Conservation (phyloP, 352 stramenopile species). For the Discostella stelligera region DNA sequence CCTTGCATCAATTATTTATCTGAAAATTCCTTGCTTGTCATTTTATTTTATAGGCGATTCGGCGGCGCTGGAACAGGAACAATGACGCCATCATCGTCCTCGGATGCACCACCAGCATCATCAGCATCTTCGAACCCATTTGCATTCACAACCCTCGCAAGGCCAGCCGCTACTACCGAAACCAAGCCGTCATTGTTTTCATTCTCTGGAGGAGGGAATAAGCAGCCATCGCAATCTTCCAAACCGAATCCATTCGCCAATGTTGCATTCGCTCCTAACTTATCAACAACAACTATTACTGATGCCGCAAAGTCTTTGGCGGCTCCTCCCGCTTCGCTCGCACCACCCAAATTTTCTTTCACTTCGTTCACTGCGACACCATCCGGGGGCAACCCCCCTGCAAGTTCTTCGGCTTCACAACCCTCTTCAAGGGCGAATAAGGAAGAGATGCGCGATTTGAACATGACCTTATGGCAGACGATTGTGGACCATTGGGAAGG, state of each 20-base stretch:
- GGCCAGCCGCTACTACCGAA: slow-evolving; percentile 2
- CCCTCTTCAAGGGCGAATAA: neutral
- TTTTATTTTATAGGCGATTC: neutral
- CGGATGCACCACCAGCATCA: neutral
- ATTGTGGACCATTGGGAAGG: slow-evolving; percentile 25
- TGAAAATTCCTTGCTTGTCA: too few species aligned
- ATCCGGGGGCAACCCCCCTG: neutral
- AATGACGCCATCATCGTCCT: neutral
- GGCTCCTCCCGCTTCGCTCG: neutral
- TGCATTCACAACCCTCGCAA: slow-evolving; percentile 13
- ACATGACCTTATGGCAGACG: slow-evolving; percentile 6
- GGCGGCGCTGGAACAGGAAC: slow-evolving; percentile 2
- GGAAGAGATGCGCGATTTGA: slow-evolving; percentile 13
- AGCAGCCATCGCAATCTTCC: neutral
- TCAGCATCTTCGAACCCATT: slow-evolving; percentile 12
- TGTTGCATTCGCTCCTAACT: slow-evolving; percentile 27
- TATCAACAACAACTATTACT: slow-evolving; percentile 1
- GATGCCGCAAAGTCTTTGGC: neutral
- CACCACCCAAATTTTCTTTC: slow-evolving; percentile 8
- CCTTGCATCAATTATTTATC: too few species aligned
- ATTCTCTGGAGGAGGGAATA: neutral
- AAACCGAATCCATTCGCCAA: slow-evolving; percentile 45
- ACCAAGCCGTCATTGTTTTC: neutral
- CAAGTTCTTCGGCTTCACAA: neutral
- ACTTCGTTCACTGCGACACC: neutral